phyloP scores from a whole-genome alignment of 2,329 filamentous ascomycete species.

The Bertia moriformis region DNA sequence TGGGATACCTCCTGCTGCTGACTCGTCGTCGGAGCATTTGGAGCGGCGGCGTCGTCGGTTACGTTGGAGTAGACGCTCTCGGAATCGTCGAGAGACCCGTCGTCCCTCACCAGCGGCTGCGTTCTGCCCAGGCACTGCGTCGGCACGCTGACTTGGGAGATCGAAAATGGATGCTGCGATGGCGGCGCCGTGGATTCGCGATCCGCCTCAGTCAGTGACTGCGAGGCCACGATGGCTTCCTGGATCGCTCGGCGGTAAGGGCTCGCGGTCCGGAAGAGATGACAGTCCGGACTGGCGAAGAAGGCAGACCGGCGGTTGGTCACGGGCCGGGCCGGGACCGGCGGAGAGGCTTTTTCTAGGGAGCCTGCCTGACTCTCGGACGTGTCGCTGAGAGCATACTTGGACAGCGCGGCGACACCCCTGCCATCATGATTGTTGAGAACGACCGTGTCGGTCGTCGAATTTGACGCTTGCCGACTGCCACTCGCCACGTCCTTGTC shows the following conservation, averaged over 20 bases:
- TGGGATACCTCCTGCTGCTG: too few relatives aligned
- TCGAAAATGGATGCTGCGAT: neutral
- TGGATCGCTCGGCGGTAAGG: slow-evolving; percentile 37
- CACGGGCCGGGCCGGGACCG: slow-evolving; percentile 12
- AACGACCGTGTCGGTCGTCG: neutral
- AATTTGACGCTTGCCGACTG: neutral
- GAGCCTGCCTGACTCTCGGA: neutral
- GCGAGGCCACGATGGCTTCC: slow-evolving; percentile 24
- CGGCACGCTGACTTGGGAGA: slow-evolving; percentile 23
- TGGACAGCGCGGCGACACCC: too few relatives aligned
- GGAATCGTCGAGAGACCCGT: slow-evolving; percentile 21
- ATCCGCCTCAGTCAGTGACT: slow-evolving; percentile 6
- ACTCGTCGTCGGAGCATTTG: too few relatives aligned
- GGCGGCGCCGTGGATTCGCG: slow-evolving; percentile 1
- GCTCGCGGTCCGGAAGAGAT: slow-evolving; percentile 37
- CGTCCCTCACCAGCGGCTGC: slow-evolving; percentile 20
- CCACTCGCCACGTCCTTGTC: too few relatives aligned
- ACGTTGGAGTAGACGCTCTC: slow-evolving; percentile 33
- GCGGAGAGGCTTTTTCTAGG: slow-evolving; percentile 5
- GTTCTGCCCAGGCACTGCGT: slow-evolving; percentile 23
- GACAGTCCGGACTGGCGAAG: slow-evolving; percentile 33
- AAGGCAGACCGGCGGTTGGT: slow-evolving; percentile 30
- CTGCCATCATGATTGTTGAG: neutral
- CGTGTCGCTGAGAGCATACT: slow-evolving; percentile 1
- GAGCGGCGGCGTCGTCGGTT: neutral